A percentile compares a stretch with the other conserved stretches of the same genome.
phyloP scores from a whole-genome alignment of 768 basidiomycete species.

The Tulasnella calospora region DNA sequence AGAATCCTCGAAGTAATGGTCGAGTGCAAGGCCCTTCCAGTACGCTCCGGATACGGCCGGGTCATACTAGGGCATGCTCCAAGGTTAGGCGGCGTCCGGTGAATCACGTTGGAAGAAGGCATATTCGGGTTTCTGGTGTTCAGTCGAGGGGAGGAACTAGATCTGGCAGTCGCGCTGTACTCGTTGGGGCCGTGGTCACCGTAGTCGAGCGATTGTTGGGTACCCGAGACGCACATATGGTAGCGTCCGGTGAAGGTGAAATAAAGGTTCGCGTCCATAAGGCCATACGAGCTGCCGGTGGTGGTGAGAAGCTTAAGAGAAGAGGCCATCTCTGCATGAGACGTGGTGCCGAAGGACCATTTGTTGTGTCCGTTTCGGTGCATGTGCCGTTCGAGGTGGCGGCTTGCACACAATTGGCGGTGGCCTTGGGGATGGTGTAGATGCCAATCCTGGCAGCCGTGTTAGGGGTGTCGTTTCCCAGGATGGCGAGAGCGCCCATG shows the following conservation, averaged over 20 bases:
- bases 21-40: constrained; percentile 81
- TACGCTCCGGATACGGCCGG: constrained; percentile 77
- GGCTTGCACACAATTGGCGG: constrained; percentile 60
- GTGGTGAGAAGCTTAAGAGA: constrained; percentile 66
- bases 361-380: constrained; percentile 77
- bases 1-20: constrained; percentile 68
- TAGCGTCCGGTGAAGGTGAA: constrained; percentile 68
- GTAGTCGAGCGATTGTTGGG: constrained; percentile 76
- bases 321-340: constrained; percentile 61
- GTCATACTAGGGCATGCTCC: constrained; percentile 90
- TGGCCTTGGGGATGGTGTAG: constrained; percentile 66
- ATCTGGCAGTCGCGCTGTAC: constrained; percentile 87
- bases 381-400: constrained; percentile 48
- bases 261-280: constrained; percentile 63
- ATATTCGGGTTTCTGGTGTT: constrained; percentile 67
- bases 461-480: constrained; percentile 75
- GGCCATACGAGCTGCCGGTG: constrained; percentile 74
- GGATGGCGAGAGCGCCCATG: constrained; percentile 85
- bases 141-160: constrained; percentile 57
- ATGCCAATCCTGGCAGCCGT: constrained; percentile 60
- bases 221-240: constrained; percentile 76
- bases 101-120: constrained; percentile 89
- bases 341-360: constrained; percentile 76
- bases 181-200: constrained; percentile 92
- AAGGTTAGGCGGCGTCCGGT: constrained; percentile 73